Conservation (phyloP, 306 rosid species). For the Quercus suber region DNA sequence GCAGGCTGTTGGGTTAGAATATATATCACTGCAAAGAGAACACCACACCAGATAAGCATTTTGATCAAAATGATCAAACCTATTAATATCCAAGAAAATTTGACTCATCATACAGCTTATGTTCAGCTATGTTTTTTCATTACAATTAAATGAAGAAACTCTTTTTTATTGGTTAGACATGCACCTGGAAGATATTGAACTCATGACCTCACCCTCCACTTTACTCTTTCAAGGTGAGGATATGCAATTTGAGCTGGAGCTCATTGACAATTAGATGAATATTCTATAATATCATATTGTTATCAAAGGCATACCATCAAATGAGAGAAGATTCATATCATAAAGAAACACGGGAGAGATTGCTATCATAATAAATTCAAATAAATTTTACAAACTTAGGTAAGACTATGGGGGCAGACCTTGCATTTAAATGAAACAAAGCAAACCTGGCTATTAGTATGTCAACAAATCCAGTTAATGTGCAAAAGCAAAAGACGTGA, state of each 20-base stretch:
- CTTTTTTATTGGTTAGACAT: too few species aligned
- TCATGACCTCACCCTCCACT: too few species aligned
- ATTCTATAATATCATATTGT: neutral
- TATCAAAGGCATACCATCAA: neutral
- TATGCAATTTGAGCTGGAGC: too few species aligned
- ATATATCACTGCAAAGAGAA: constrained; percentile 59
- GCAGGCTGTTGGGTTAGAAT: constrained; percentile 77
- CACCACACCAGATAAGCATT: constrained; percentile 12
- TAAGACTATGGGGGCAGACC: neutral
- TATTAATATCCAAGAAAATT: constrained; percentile 1
- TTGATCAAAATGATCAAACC: constrained; percentile 13
- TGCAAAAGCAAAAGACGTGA: constrained; percentile 4
- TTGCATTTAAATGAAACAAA: neutral
- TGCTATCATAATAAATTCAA: neutral
- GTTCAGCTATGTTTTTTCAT: neutral
- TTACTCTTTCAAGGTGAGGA: too few species aligned
- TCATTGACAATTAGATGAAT: neutral
- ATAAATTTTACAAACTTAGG: neutral
- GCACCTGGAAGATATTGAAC: too few species aligned
- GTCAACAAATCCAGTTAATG: neutral
- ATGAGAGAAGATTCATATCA: constrained; percentile 10
- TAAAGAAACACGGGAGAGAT: neutral
- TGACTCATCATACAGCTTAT: constrained; percentile 10
- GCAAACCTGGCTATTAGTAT: neutral
- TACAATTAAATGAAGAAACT: constrained; percentile 1